Percentiles rank a stretch among this genome's conserved stretches.
These are phyloP conservation scores for Trichosporon sp. DNA, from an alignment of 1,284 basidiomycete species.

Conservation along the genomic window DNA sequence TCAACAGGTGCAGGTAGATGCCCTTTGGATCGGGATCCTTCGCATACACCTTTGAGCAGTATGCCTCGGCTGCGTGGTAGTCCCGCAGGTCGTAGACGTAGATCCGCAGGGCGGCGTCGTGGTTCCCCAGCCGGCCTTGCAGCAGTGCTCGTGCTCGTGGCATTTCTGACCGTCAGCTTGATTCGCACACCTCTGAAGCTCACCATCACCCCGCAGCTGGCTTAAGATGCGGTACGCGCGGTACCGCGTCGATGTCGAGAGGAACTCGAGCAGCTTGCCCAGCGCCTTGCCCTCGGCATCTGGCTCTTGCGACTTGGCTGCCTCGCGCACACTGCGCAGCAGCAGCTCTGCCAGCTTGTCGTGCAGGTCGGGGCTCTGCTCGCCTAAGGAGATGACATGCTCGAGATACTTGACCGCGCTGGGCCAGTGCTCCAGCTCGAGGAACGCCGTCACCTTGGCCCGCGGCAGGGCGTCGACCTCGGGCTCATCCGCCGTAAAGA, in stretches of 20 bases:
- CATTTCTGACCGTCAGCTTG: constrained; percentile 54
- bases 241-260: constrained; percentile 67
- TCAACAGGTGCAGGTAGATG: constrained; percentile 79
- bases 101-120: constrained; percentile 85
- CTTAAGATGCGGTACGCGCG: constrained; percentile 73
- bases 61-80: constrained; percentile 81
- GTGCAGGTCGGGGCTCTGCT: constrained; percentile 66
- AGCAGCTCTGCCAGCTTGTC: constrained; percentile 85
- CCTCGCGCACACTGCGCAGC: constrained; percentile 44
- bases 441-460: constrained; percentile 64
- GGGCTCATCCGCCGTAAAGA: constrained; percentile 79
- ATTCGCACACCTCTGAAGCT: constrained; percentile 14
- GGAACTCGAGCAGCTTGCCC: constrained; percentile 60
- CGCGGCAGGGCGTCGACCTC: constrained; percentile 78
- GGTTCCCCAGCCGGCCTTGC: constrained; percentile 79
- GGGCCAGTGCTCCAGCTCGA: constrained; percentile 64
- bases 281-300: constrained; percentile 53
- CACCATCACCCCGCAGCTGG: constrained; percentile 67
- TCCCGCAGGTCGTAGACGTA: constrained; percentile 83
- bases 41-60: constrained; percentile 74
- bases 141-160: constrained; percentile 85
- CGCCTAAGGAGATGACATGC: constrained; percentile 71
- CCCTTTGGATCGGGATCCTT: constrained; percentile 54
- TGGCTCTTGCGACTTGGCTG: constrained; percentile 51
- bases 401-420: constrained; percentile 79